phyloP scores from a whole-genome alignment of 2,329 filamentous ascomycete genomes.

The Podosphaera fusca region DNA sequence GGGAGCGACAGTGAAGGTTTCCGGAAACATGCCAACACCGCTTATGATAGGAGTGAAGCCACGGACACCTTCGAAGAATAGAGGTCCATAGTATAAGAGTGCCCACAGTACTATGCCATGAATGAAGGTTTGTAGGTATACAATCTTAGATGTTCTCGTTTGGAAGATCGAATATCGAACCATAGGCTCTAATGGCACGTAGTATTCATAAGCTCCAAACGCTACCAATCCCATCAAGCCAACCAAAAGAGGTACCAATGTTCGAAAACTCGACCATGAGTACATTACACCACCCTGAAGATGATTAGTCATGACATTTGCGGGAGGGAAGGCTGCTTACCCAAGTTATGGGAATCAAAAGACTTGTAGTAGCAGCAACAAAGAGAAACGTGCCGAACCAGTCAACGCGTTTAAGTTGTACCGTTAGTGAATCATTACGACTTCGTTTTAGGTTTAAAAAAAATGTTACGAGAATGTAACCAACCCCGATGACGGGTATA shows the following conservation, averaged over 20 bases:
- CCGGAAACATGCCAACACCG: constrained; percentile 30
- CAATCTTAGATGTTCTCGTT: not conserved
- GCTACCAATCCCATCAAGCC: constrained; percentile 19
- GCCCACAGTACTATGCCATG: constrained; percentile 33
- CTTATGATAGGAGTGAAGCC: constrained; percentile 26
- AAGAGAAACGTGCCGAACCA: constrained; percentile 39
- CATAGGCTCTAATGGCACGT: constrained; percentile 10
- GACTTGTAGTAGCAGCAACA: constrained; percentile 29
- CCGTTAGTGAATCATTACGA: constrained; percentile 1
- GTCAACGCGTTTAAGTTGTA: constrained; percentile 28
- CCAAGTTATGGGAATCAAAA: constrained; percentile 39
- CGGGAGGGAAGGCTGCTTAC: not conserved
- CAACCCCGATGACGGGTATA: constrained; percentile 9
- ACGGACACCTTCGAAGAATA: constrained; percentile 27
- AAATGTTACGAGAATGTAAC: constrained; percentile 7
- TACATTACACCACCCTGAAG: constrained; percentile 18
- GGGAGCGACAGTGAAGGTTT: constrained; percentile 38
- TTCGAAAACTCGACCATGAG: constrained; percentile 20
- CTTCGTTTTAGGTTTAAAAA: constrained; percentile 9
- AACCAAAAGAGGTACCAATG: constrained; percentile 22
- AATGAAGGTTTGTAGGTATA: constrained; percentile 21
- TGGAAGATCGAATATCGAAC: constrained; percentile 20
- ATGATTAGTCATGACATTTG: not conserved
- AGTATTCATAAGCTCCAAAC: constrained; percentile 19
- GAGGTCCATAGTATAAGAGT: constrained; percentile 27